These are phyloP conservation scores for Dactylorhiza incarnata DNA, from an alignment of 106 monocot species.

Conservation along the genomic window DNA sequence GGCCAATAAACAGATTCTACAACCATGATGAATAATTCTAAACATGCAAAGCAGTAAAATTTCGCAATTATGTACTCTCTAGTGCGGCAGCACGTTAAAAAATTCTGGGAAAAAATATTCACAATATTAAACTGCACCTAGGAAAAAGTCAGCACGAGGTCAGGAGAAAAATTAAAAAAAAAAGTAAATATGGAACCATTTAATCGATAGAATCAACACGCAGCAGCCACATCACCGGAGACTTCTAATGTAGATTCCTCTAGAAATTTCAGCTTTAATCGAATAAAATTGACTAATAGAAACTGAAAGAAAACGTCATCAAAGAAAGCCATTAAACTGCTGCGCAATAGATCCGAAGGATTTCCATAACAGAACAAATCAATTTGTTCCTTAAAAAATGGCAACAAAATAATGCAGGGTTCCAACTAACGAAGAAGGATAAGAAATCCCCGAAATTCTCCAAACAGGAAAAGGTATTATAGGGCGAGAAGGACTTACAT, in stretches of 20 bases:
- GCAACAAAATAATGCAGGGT: neutral
- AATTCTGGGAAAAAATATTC: neutral
- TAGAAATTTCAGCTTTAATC: neutral
- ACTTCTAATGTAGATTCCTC: neutral
- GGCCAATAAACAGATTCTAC: neutral
- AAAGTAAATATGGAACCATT: too few species aligned
- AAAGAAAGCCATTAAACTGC: too few species aligned
- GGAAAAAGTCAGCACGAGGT: neutral
- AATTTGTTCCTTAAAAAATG: neutral
- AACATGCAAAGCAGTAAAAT: neutral
- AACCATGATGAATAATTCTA: neutral
- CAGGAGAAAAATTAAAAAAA: too few species aligned
- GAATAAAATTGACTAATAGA: neutral
- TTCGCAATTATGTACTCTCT: neutral
- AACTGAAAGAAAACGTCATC: neutral
- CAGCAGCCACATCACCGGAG: neutral
- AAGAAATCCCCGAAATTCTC: neutral
- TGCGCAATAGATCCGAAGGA: neutral
- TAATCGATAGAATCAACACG: neutral
- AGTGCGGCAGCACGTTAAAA: neutral
- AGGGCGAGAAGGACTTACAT: slow-evolving; percentile 7
- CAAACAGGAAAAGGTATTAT: neutral
- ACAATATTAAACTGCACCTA: neutral
- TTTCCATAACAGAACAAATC: neutral
- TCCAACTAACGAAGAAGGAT: neutral